Conservation (phyloP, 306 rosid species). For the Castanospermum australe region DNA sequence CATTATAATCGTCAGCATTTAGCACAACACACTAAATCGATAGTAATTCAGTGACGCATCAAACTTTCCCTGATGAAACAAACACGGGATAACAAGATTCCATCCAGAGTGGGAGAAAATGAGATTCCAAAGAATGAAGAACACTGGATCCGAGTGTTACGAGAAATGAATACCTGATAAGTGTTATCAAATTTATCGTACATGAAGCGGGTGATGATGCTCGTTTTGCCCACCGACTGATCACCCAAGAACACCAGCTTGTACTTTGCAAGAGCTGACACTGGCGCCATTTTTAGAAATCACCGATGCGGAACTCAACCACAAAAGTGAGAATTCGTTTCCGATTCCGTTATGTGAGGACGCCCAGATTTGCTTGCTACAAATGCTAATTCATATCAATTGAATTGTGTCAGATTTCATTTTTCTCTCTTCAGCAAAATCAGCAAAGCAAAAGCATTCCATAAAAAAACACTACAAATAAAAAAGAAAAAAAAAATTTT, state of each 20-base stretch:
- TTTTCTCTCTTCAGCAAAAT: neutral
- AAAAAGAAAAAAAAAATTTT: neutral
- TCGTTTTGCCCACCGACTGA: slow-evolving; percentile 66
- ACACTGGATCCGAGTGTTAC: slow-evolving; percentile 32
- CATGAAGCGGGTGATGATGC: slow-evolving; percentile 69
- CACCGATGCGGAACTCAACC: neutral
- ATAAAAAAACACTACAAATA: too few species aligned
- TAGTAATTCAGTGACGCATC: neutral
- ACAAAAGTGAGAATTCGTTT: too few species aligned
- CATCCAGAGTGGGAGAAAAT: neutral
- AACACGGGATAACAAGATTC: neutral
- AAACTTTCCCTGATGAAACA: neutral
- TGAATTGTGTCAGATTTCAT: neutral
- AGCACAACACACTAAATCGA: neutral
- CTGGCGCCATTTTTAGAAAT: slow-evolving; percentile 51
- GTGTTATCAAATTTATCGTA: slow-evolving; percentile 66
- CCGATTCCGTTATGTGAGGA: neutral
- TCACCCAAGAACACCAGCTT: slow-evolving; percentile 63
- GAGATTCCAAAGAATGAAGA: neutral
- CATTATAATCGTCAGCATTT: neutral
- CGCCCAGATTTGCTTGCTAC: neutral
- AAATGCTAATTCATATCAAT: neutral
- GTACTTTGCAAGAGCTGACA: slow-evolving; percentile 63
- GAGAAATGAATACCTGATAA: slow-evolving; percentile 46
- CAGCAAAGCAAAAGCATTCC: neutral